phyloP scores from a whole-genome alignment of 345 rosid species.

The Sonneratia alba region DNA sequence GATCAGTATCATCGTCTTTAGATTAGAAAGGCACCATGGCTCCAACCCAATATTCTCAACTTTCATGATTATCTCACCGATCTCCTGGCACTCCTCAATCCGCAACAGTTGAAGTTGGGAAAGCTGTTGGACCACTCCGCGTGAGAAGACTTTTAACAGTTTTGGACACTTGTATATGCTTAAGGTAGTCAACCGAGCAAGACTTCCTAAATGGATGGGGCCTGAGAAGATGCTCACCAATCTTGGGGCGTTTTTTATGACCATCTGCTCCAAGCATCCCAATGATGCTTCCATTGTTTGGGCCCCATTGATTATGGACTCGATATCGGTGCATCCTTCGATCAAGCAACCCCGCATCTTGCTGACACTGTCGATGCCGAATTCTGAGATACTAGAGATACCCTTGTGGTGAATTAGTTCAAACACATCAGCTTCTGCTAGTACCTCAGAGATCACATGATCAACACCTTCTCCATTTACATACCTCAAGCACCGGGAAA shows the following conservation, averaged over 20 bases:
- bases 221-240: constrained; percentile 21
- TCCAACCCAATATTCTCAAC: constrained; percentile 3
- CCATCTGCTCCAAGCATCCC: constrained; percentile 14
- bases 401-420: constrained; percentile 20
- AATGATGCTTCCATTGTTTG: not conserved
- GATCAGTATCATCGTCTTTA: constrained; percentile 16
- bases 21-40: constrained; percentile 7
- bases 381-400: constrained; percentile 14
- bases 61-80: constrained; percentile 16
- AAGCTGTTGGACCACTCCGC: constrained; percentile 15
- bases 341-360: constrained; percentile 14
- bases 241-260: constrained; percentile 7
- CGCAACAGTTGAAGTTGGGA: constrained; percentile 13
- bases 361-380: constrained; percentile 3
- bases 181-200: constrained; percentile 14
- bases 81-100: constrained; percentile 16
- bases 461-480: constrained; percentile 5
- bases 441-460: constrained; percentile 8
- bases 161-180: constrained; percentile 11
- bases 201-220: constrained; percentile 13
- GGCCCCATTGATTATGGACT: constrained; percentile 11
- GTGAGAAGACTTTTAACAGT: constrained; percentile 13
- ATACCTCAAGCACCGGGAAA: constrained; percentile 18
- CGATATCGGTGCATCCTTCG: constrained; percentile 12
- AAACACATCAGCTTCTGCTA: constrained; percentile 21